Base-by-base conservation (phyloP, 768 basidiomycete species). In the Heimioporus sp. region DNA sequence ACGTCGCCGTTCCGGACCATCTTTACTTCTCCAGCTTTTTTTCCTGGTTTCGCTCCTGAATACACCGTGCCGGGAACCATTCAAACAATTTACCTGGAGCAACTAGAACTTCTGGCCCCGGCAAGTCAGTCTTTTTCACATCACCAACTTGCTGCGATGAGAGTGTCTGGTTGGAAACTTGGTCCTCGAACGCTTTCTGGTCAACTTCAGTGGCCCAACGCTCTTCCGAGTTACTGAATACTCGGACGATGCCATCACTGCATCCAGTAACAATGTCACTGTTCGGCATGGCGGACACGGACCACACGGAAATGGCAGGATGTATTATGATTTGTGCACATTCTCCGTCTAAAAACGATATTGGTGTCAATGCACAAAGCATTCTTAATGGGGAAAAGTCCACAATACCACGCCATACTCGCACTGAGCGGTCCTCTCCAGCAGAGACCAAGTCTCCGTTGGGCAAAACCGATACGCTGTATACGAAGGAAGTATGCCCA, bases 251-350 rank as follows among this genome's bases (percentile, higher is more conserved):
- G 34, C 87, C 86, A 65, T 99, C 97, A 55, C 95, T 96, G 46
- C 86, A 80, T 6, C 96, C 95, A 46, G 88, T 93, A 42, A 92
- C 88, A 58, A 99, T 90, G 67, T 98, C 96, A 32, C 90, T 86
- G 55, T 93, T 92, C 1, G 91, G 86, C 78, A 93, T 85, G 7
- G 85, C 79, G 1, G 90, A 85, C 15, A 96, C 91, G 3, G 90
- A 74, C 97, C 97, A 99, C 2, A 99, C 91, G n/a, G 96, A 98
- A 50, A 96, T 91, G 9, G 92, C 92, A 8, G 97, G 94, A 63
- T 97, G 93, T 10, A 90, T 81, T 53, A 99, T 83, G 10, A 87
- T 89, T 69, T 99, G 96, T 7, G 80, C 70, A 58, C 90, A 90
- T 68, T 93, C 90, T 13, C 91, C 94, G 57, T 92, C 95, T 91